Base-by-base conservation (phyloP, 805 yeast species). In the Candida morakotiae region DNA sequence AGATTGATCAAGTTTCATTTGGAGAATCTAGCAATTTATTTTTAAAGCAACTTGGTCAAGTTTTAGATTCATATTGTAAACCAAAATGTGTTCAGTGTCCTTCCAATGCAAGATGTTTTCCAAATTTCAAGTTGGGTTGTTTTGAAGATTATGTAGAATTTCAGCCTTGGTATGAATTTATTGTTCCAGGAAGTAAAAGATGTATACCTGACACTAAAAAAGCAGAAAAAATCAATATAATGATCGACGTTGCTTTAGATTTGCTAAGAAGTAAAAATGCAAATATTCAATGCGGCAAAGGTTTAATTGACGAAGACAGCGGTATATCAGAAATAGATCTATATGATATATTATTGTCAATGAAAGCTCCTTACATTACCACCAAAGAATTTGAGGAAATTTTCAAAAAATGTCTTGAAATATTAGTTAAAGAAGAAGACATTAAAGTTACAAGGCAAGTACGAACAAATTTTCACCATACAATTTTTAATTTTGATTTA, bases 41-140 rank as follows among this genome's bases (percentile, higher is more conserved):
- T 0, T 41, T 76, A 19, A 46, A 56, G 3, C 34, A 47, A 8
- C 25, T 70, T 8, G 85, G 83, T 28, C 48, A 57, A 0, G 59
- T 64, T 39, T 56, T 83, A 39, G 75, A 73, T 34, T 40, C 52
- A 0, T 50, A 59, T 28, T 54, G 71, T 34, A 71, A 71, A 34
- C 94, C 95, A 2, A 31, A 47, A 0, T 91, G 98, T 62, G 61
- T 74, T 3, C 75, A 75, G 18, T 91, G 98, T 54, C 97, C 98
- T 2, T 73, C 69, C 3, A 81, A 89, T 60, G 93, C 89, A 0
- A 66, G 75, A 26, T 91, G 98, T 60, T 77, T 71, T 45, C 75
- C 78, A 17, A 55, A 69, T 31, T 64, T 83, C 48, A 64, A 71
- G 35, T 51, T 85, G 7, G 78, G 73, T 39, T 91, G 98, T 59